Evolutionary conservation across 225 moss, liverwort and hornwort genomes (phyloP).

Genomic region (Ulota crispa): DNA sequence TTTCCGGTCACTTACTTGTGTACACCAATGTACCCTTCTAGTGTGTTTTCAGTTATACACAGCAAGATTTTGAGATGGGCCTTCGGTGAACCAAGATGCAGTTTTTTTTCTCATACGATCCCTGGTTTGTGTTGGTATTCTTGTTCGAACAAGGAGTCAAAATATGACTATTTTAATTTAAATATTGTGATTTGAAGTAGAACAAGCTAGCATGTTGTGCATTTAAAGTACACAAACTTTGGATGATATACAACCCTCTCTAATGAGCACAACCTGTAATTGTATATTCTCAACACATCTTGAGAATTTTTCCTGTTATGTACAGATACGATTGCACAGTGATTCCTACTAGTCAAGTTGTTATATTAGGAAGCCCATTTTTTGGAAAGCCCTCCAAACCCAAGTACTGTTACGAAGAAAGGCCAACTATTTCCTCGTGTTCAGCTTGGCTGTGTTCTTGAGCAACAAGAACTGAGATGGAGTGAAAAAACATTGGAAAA

Average conservation of each 20-base stretch:
- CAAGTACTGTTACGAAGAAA: background rate
- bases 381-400: too few species aligned
- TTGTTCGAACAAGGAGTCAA: background rate
- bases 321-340: background rate
- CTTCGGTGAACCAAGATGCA: background rate
- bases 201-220: background rate
- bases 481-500: background rate
- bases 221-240: background rate
- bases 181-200: background rate
- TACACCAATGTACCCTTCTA: background rate
- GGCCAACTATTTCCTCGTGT: background rate
- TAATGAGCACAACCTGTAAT: background rate
- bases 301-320: background rate
- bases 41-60: background rate
- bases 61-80: background rate
- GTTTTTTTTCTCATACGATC: background rate
- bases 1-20: background rate
- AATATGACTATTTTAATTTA: too few species aligned
- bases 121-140: background rate
- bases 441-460: background rate
- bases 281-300: background rate
- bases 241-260: background rate
- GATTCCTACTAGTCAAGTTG: background rate
- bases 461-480: too few species aligned
- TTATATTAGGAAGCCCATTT: background rate